A percentile compares a stretch with the other conserved stretches of the same genome.
These are phyloP conservation scores for Globisporangium camurandrum DNA, from an alignment of 352 stramenopile genomes.

Conservation along the genomic window DNA sequence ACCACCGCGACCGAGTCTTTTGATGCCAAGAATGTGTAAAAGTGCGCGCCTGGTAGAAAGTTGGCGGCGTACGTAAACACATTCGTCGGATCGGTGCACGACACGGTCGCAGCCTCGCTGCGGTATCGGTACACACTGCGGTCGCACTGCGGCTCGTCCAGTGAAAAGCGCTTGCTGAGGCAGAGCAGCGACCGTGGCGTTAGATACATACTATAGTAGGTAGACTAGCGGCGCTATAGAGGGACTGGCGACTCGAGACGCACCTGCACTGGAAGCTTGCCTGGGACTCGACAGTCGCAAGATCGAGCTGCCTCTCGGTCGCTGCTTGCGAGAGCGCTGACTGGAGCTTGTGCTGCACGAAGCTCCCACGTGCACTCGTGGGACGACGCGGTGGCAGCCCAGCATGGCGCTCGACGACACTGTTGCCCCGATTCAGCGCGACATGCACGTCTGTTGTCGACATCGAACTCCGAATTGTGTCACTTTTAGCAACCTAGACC, in stretches of 20 bases:
- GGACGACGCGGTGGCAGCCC: conserved; percentile 3
- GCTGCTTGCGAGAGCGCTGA: conserved; percentile 45
- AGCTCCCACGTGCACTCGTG: conserved; percentile 22
- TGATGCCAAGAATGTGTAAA: conserved; percentile 66
- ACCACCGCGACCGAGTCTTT: conserved; percentile 20
- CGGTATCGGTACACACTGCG: conserved; percentile 43
- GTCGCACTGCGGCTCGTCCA: conserved; percentile 12
- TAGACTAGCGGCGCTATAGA: neutral
- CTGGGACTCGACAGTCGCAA: conserved; percentile 13
- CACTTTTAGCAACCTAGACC: too few relatives aligned
- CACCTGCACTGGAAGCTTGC: conserved; percentile 14
- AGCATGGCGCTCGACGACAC: neutral
- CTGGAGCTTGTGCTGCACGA: conserved; percentile 62
- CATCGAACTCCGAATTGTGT: conserved; percentile 3
- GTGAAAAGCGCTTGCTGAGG: conserved; percentile 4
- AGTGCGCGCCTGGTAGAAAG: conserved; percentile 75
- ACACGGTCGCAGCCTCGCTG: conserved; percentile 42
- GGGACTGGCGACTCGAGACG: neutral
- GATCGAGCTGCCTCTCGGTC: conserved; percentile 35
- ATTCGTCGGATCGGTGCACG: conserved; percentile 40
- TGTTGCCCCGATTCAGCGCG: conserved; percentile 5
- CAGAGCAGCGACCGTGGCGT: too few relatives aligned
- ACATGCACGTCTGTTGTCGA: conserved; percentile 5
- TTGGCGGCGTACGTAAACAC: conserved; percentile 48
- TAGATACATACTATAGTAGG: neutral